Evolutionary conservation across 768 basidiomycete genomes (phyloP).

Genomic region (Leucogyrophana mollusca): DNA sequence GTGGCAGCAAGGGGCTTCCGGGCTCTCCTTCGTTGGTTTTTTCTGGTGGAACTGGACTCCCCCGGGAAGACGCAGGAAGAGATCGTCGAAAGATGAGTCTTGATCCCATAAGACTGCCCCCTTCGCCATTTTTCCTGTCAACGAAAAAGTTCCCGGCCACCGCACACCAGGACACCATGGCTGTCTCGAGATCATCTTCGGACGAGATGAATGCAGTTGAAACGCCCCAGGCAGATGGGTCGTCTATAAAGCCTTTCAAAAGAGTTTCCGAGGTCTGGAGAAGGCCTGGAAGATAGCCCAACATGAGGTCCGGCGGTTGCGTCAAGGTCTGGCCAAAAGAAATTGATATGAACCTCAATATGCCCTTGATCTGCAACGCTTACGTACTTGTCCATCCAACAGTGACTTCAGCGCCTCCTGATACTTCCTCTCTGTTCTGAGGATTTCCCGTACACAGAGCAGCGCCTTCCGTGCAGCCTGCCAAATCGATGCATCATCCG

Average conservation of each 20-base stretch:
- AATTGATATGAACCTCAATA: slow-evolving; percentile 1
- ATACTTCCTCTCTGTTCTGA: slow-evolving; percentile 47
- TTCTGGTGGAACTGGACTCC: not conserved
- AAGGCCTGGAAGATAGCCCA: slow-evolving; percentile 49
- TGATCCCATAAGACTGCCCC: slow-evolving; percentile 6
- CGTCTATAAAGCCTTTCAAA: slow-evolving; percentile 50
- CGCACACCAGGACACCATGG: slow-evolving; percentile 53
- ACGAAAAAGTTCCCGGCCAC: slow-evolving; percentile 37
- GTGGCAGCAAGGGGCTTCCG: slow-evolving; percentile 10
- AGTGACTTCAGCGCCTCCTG: slow-evolving; percentile 36
- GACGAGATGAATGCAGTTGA: slow-evolving; percentile 55
- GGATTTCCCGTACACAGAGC: slow-evolving; percentile 46
- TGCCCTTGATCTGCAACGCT: not conserved
- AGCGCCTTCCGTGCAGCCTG: slow-evolving; percentile 37
- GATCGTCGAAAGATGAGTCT: slow-evolving; percentile 25
- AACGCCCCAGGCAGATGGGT: slow-evolving; percentile 67
- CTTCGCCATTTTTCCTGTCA: slow-evolving; percentile 9
- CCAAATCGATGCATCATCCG: slow-evolving; percentile 32
- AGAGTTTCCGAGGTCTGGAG: slow-evolving; percentile 49
- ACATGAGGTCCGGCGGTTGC: slow-evolving; percentile 51
- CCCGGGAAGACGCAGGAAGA: slow-evolving; percentile 2
- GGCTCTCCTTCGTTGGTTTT: slow-evolving; percentile 2
- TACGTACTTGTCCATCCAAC: slow-evolving; percentile 34
- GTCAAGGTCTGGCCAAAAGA: slow-evolving; percentile 32
- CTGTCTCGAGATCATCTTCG: slow-evolving; percentile 51